Conservation (phyloP, 192 early-diverging fungal genomes). For the Coemansia sp. region DNA sequence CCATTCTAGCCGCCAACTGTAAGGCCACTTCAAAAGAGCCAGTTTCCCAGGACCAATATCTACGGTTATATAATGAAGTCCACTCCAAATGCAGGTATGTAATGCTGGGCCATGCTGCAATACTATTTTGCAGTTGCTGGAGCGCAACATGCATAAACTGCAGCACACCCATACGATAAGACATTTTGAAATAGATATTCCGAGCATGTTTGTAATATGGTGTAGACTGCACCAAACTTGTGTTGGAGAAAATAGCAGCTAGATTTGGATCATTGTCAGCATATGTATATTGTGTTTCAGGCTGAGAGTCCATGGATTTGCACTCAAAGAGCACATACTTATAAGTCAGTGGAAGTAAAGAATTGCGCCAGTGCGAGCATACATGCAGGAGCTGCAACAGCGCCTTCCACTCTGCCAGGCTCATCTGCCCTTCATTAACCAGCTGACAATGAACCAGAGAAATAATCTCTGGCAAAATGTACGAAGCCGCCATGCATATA, state of each 20-base stretch:
- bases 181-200: not conserved
- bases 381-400: not conserved
- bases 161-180: not conserved
- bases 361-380: not conserved
- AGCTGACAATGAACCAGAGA: not conserved
- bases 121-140: not conserved
- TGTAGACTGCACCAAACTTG: not conserved
- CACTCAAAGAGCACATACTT: not conserved
- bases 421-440: too few species aligned
- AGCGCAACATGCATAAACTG: not conserved
- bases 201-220: too few species aligned
- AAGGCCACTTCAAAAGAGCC: too few species aligned
- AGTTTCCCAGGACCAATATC: not conserved
- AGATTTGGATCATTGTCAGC: not conserved
- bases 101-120: slow-evolving; percentile 1
- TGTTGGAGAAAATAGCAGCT: not conserved
- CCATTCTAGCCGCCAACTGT: too few species aligned
- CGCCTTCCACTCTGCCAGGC: not conserved
- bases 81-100: not conserved
- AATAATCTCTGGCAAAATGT: not conserved
- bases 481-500: not conserved
- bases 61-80: not conserved
- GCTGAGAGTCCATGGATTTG: not conserved
- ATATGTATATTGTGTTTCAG: not conserved
- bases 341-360: not conserved